Conservation (phyloP, 1,139 yeast genomes). For the Pichia sp. region DNA sequence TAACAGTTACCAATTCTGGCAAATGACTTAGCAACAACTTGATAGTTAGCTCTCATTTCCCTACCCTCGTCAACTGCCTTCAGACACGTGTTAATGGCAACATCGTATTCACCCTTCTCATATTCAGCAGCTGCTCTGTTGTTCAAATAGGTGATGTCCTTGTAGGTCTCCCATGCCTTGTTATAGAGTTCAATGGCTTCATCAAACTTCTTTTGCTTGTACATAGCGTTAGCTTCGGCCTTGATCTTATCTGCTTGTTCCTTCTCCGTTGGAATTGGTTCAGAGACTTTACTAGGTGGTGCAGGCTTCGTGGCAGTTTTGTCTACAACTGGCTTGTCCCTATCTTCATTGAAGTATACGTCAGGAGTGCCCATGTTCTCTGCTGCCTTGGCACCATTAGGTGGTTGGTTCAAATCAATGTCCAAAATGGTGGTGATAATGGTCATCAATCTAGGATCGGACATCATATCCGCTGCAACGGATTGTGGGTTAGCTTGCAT, state of each 20-base stretch:
- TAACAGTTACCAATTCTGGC: conserved; percentile 86
- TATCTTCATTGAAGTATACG: conserved; percentile 25
- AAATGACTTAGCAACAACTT: conserved; percentile 84
- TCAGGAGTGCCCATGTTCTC: conserved; percentile 16
- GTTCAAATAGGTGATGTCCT: conserved; percentile 90
- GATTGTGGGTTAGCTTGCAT: conserved; percentile 72
- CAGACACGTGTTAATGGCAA: conserved; percentile 74
- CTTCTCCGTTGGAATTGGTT: conserved; percentile 24
- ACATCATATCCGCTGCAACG: conserved; percentile 52
- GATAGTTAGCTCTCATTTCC: conserved; percentile 86
- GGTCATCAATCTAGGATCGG: conserved; percentile 85
- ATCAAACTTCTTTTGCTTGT: conserved; percentile 84
- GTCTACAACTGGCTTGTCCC: conserved; percentile 12
- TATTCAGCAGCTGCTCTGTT: conserved; percentile 97
- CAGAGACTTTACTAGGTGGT: not conserved
- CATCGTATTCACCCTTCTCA: conserved; percentile 88
- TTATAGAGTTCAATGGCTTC: conserved; percentile 85
- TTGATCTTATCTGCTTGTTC: conserved; percentile 71
- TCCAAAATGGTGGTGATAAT: conserved; percentile 86
- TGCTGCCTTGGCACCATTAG: conserved; percentile 28
- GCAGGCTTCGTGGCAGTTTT: conserved; percentile 19
- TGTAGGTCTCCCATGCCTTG: conserved; percentile 74
- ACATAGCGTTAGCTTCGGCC: conserved; percentile 78
- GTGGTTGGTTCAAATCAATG: conserved; percentile 48
- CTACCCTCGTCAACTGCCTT: conserved; percentile 86